Evolutionary conservation across 345 rosid genomes (phyloP).

Genomic region (Lepidium africanum): DNA sequence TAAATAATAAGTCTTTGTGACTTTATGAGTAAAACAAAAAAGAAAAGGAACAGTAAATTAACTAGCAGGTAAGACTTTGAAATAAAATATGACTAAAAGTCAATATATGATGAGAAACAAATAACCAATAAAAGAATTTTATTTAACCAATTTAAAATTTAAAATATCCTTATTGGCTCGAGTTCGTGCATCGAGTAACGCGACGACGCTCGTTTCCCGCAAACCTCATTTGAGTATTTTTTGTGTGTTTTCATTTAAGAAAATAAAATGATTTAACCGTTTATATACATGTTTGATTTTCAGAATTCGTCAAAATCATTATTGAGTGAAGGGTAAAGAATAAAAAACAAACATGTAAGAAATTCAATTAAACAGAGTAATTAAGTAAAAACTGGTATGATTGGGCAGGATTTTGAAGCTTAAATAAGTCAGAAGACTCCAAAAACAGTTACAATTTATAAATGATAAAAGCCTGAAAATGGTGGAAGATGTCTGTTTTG

Average conservation of each 20-base stretch:
- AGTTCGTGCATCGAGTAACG: slow-evolving; percentile 27
- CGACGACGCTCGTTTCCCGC: slow-evolving; percentile 31
- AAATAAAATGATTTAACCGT: background rate
- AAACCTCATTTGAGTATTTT: slow-evolving; percentile 12
- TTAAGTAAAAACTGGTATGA: background rate
- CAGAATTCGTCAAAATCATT: background rate
- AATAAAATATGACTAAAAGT: background rate
- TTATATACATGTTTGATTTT: background rate
- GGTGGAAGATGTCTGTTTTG: background rate
- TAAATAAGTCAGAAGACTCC: background rate
- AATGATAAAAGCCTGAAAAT: slow-evolving; percentile 3
- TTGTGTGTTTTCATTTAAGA: background rate
- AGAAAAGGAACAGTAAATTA: background rate
- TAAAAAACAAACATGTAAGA: background rate
- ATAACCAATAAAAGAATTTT: background rate
- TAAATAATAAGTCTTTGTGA: background rate
- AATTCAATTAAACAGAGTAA: background rate
- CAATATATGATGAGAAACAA: background rate
- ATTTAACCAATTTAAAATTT: background rate
- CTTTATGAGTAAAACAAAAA: background rate
- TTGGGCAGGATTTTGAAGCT: background rate
- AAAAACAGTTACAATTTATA: background rate
- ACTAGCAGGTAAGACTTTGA: slow-evolving; percentile 13
- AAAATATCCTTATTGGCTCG: slow-evolving; percentile 21
- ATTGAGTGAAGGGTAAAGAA: background rate